phyloP scores from a whole-genome alignment of 2,329 filamentous ascomycete genomes.

The Nothophoma quercina region DNA sequence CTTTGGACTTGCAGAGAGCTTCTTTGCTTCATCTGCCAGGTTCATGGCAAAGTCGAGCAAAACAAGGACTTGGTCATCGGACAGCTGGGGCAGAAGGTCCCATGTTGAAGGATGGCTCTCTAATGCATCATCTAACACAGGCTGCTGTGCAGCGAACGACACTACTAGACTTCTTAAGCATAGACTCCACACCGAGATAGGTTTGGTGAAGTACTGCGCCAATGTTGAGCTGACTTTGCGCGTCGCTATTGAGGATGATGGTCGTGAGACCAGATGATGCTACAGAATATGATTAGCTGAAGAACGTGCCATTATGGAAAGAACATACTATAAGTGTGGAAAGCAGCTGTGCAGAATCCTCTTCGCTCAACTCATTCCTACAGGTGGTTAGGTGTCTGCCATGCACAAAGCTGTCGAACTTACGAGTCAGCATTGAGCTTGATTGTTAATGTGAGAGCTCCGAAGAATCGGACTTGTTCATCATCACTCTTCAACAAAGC shows the following conservation, averaged over 20 bases:
- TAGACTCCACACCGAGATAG: constrained; percentile 70
- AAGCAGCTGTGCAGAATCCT: constrained; percentile 46
- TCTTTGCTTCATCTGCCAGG: constrained; percentile 72
- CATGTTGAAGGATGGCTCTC: constrained; percentile 54
- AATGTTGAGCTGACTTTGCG: constrained; percentile 81
- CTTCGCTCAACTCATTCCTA: constrained; percentile 42
- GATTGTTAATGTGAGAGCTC: constrained; percentile 88
- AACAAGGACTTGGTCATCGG: constrained; percentile 61
- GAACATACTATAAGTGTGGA: constrained; percentile 45
- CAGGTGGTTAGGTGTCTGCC: constrained; percentile 12
- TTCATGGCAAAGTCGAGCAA: constrained; percentile 71
- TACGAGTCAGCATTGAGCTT: constrained; percentile 93
- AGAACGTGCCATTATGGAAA: not conserved
- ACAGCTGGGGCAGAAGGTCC: constrained; percentile 57
- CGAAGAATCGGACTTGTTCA: constrained; percentile 87
- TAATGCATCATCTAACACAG: constrained; percentile 59
- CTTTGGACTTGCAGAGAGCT: constrained; percentile 69
- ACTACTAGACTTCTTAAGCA: constrained; percentile 70
- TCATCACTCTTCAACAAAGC: constrained; percentile 73
- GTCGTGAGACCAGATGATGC: constrained; percentile 42
- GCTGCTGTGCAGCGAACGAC: constrained; percentile 61
- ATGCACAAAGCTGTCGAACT: no score
- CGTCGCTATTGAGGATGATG: constrained; percentile 66
- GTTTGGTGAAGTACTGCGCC: constrained; percentile 77
- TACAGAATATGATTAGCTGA: constrained; percentile 21